These are phyloP conservation scores for Linnemannia elongata DNA, from an alignment of 192 early-diverging fungal species.

Conservation along the genomic window DNA sequence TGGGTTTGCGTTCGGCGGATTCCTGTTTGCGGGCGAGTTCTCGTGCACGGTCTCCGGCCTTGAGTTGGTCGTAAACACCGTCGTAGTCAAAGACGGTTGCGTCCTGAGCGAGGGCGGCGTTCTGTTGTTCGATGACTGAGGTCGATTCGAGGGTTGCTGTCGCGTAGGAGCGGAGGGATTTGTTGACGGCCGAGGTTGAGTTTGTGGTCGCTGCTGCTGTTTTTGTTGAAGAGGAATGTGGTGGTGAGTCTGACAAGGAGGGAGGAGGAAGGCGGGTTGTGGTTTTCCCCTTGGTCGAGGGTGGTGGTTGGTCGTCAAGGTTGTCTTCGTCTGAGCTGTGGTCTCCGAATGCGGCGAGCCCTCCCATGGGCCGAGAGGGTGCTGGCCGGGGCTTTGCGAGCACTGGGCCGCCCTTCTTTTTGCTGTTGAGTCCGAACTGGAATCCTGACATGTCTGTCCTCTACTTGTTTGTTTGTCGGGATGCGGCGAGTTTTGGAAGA, in stretches of 20 bases:
- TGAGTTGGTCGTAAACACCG: slow-evolving; percentile 80
- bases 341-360: slow-evolving; percentile 40
- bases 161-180: slow-evolving; percentile 46
- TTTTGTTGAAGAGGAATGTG: slow-evolving; percentile 10
- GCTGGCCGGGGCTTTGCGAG: slow-evolving; percentile 21
- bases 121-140: slow-evolving; percentile 60
- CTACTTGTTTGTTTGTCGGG: neutral
- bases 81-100: slow-evolving; percentile 85
- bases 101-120: slow-evolving; percentile 77
- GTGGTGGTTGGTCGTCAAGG: slow-evolving; percentile 25
- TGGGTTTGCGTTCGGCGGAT: slow-evolving; percentile 62
- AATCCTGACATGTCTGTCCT: slow-evolving; percentile 29
- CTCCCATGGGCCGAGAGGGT: slow-evolving; percentile 27
- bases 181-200: slow-evolving; percentile 39
- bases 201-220: neutral
- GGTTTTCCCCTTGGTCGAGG: neutral
- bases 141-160: slow-evolving; percentile 39
- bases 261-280: neutral
- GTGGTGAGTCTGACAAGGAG: neutral
- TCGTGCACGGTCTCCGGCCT: slow-evolving; percentile 66
- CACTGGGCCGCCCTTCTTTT: slow-evolving; percentile 26
- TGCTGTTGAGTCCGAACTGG: slow-evolving; percentile 51
- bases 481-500: neutral
- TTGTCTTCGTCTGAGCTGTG: slow-evolving; percentile 52
- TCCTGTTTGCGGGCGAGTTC: slow-evolving; percentile 64